phyloP scores from a whole-genome alignment of 1,284 basidiomycete species.

The Pisolithus thermaeus region DNA sequence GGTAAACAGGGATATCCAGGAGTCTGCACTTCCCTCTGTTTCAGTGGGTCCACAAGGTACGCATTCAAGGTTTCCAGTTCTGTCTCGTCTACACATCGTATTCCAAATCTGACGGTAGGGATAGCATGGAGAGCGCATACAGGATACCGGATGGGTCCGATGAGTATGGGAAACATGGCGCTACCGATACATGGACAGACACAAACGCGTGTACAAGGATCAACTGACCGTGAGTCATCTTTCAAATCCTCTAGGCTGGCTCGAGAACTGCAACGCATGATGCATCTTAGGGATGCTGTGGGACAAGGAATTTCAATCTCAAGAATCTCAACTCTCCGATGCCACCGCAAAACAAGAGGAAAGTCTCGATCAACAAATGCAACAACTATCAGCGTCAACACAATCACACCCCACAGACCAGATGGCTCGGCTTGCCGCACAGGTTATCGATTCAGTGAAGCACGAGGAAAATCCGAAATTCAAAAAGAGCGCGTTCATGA shows the following conservation, averaged over 20 bases:
- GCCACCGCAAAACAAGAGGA: neutral
- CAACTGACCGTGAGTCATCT: constrained; percentile 30
- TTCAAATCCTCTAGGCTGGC: neutral
- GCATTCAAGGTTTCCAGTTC: constrained; percentile 4
- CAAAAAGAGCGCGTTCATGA: constrained; percentile 82
- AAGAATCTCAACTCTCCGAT: constrained; percentile 34
- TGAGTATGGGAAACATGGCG: constrained; percentile 26
- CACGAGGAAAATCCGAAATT: constrained; percentile 82
- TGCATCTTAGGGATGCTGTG: constrained; percentile 39
- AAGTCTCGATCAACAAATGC: constrained; percentile 2
- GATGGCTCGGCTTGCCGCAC: constrained; percentile 69
- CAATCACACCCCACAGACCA: constrained; percentile 43
- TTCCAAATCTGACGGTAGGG: constrained; percentile 13
- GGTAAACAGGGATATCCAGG: constrained; percentile 5
- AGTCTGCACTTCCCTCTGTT: constrained; percentile 4
- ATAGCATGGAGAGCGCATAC: constrained; percentile 34
- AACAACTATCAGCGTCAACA: constrained; percentile 17
- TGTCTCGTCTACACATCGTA: constrained; percentile 1
- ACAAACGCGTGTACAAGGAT: constrained; percentile 14
- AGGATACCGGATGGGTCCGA: constrained; percentile 32
- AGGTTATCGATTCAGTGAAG: constrained; percentile 64
- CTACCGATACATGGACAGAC: constrained; percentile 12
- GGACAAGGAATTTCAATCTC: constrained; percentile 60
- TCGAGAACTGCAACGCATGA: neutral
- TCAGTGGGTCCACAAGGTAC: constrained; percentile 15